These are phyloP conservation scores for Phytophthora idaei DNA, from an alignment of 352 stramenopile genomes.

Conservation along the genomic window DNA sequence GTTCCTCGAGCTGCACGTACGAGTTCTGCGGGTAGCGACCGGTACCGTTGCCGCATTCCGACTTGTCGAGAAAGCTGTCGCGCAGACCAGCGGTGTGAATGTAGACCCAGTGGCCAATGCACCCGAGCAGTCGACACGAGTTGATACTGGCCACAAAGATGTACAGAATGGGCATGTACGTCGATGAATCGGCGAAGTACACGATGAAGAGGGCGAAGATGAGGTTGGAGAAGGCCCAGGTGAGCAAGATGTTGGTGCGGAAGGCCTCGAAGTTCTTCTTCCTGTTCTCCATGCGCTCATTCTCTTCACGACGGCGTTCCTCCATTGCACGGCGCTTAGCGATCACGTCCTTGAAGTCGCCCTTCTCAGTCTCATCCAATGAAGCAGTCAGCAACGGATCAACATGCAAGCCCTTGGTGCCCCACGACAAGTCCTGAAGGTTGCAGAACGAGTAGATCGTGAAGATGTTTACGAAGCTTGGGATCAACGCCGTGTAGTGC, in stretches of 20 bases:
- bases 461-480: slow-evolving; percentile 91
- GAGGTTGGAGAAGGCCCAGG: slow-evolving; percentile 85
- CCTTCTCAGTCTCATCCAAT: slow-evolving; percentile 69
- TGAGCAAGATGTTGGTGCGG: slow-evolving; percentile 80
- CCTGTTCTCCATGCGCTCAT: slow-evolving; percentile 58
- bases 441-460: slow-evolving; percentile 92
- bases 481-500: slow-evolving; percentile 88
- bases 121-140: slow-evolving; percentile 63
- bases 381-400: slow-evolving; percentile 52
- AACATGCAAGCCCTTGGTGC: slow-evolving; percentile 73
- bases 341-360: slow-evolving; percentile 87
- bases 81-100: slow-evolving; percentile 54
- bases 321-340: slow-evolving; percentile 76
- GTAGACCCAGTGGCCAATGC: slow-evolving; percentile 78
- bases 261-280: slow-evolving; percentile 86
- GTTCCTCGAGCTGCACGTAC: slow-evolving; percentile 70
- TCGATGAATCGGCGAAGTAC: slow-evolving; percentile 58
- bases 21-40: slow-evolving; percentile 55
- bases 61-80: slow-evolving; percentile 53
- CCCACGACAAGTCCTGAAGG: slow-evolving; percentile 89
- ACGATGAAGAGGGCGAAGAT: slow-evolving; percentile 80
- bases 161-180: slow-evolving; percentile 77
- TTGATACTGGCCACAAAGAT: slow-evolving; percentile 76
- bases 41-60: slow-evolving; percentile 58
- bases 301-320: slow-evolving; percentile 67